These are phyloP conservation scores for Saitozyma podzolica DNA, from an alignment of 768 basidiomycete genomes.

Conservation along the genomic window DNA sequence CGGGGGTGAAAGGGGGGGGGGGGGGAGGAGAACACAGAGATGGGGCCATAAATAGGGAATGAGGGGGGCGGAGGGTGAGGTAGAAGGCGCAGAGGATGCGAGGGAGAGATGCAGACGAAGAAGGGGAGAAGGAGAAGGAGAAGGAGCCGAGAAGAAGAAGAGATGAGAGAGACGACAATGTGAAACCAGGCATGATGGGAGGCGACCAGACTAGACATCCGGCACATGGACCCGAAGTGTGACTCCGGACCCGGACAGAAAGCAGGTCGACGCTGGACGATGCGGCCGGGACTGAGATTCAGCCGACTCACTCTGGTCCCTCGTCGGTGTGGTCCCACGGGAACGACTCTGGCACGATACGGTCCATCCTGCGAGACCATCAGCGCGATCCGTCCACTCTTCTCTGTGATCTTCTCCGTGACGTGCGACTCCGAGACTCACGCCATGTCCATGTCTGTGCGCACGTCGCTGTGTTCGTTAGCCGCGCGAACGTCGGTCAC, in stretches of 20 bases:
- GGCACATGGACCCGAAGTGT: no score
- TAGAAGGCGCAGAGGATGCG: no score
- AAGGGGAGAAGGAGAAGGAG: not conserved
- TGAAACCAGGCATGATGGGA: no score
- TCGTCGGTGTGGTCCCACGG: constrained; percentile 87
- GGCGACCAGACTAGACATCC: no score
- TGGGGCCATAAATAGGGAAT: no score
- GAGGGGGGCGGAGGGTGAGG: no score
- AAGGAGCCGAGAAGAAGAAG: not conserved
- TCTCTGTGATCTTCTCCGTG: not conserved
- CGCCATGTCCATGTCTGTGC: constrained; percentile 87
- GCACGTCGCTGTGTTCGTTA: constrained; percentile 20
- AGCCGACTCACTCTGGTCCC: constrained; percentile 73
- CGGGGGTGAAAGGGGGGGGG: constrained; percentile 1
- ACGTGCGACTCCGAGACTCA: constrained; percentile 8
- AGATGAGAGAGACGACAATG: not conserved
- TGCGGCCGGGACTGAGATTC: no score
- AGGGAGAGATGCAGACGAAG: not conserved
- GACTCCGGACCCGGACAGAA: no score
- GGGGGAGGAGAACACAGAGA: no score
- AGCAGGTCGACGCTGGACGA: no score
- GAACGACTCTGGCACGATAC: constrained; percentile 78
- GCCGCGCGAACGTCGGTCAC: no score
- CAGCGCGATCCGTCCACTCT: not conserved
- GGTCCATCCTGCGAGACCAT: constrained; percentile 61